Percentiles rank a stretch among this genome's conserved stretches.
phyloP scores from a whole-genome alignment of 1,284 basidiomycete genomes.

The Coniferiporia weirii region DNA sequence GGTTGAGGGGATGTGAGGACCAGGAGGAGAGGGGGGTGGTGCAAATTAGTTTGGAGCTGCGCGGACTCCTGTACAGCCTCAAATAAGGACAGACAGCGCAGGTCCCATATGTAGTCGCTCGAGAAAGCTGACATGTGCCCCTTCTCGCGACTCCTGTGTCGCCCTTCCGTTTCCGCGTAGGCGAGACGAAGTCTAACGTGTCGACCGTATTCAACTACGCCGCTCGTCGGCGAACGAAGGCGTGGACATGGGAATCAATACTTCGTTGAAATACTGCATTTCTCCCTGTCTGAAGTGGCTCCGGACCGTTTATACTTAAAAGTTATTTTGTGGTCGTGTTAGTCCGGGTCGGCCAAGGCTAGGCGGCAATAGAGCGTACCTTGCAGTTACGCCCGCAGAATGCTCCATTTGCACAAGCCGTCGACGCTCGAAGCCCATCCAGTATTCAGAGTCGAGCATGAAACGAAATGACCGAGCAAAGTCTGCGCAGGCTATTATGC shows the following conservation, averaged over 20 bases:
- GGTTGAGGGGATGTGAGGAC: no score
- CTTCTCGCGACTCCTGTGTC: background rate
- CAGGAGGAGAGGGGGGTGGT: no score
- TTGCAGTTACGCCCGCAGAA: background rate
- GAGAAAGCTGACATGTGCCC: background rate
- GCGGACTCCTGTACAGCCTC: background rate
- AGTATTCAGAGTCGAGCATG: background rate
- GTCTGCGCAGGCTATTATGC: background rate
- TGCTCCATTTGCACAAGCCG: constrained; percentile 1
- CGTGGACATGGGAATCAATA: background rate
- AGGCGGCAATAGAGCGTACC: background rate
- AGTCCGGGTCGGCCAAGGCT: background rate
- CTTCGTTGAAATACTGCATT: background rate
- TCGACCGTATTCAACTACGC: background rate
- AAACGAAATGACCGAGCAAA: background rate
- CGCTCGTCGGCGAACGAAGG: background rate
- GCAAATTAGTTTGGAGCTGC: no score
- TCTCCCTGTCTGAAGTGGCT: no score
- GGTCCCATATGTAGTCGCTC: background rate
- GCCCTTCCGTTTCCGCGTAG: background rate
- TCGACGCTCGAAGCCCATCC: background rate
- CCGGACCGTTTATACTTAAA: background rate
- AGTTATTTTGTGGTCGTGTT: background rate
- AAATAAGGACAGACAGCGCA: background rate
- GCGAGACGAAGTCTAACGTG: background rate